A percentile compares a stretch with the other conserved stretches of the same genome.
These are phyloP conservation scores for Daldinia vernicosa DNA, from an alignment of 495 filamentous ascomycete genomes.

Conservation along the genomic window DNA sequence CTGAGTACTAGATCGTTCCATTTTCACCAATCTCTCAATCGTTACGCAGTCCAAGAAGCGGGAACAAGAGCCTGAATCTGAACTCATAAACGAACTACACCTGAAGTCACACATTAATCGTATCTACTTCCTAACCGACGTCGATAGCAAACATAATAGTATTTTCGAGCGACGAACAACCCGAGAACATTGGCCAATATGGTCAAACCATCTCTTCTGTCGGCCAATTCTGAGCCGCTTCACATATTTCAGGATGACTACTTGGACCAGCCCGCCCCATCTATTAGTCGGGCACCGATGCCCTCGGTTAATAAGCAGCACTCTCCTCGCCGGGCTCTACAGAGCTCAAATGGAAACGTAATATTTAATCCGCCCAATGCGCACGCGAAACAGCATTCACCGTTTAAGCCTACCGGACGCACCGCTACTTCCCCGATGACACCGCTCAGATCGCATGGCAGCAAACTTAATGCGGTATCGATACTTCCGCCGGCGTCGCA, in stretches of 20 bases:
- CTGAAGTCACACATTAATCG: conserved; percentile 12
- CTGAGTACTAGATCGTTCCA: conserved; percentile 41
- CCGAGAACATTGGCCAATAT: conserved; percentile 44
- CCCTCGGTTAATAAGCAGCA: conserved; percentile 55
- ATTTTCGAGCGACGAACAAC: conserved; percentile 20
- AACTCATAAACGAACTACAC: conserved; percentile 17
- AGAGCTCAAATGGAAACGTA: conserved; percentile 60
- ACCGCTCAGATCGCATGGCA: conserved; percentile 55
- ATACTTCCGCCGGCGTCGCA: conserved; percentile 75
- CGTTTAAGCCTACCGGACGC: conserved; percentile 59
- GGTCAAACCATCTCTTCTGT: conserved; percentile 68
- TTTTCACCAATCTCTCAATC: conserved; percentile 32
- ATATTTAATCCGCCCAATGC: conserved; percentile 65
- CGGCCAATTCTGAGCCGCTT: conserved; percentile 61
- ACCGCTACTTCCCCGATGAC: conserved; percentile 52
- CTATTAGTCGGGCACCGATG: conserved; percentile 63
- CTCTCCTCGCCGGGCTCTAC: conserved; percentile 58
- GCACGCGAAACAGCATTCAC: conserved; percentile 64
- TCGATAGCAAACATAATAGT: conserved; percentile 18
- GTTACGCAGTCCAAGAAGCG: conserved; percentile 31
- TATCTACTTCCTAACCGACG: conserved; percentile 17
- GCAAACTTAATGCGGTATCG: conserved; percentile 65
- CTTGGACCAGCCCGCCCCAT: conserved; percentile 54
- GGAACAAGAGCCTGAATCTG: conserved; percentile 22
- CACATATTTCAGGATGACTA: conserved; percentile 71